phyloP scores from a whole-genome alignment of 202 grass and related monocot species.

The Digitaria exilis region DNA sequence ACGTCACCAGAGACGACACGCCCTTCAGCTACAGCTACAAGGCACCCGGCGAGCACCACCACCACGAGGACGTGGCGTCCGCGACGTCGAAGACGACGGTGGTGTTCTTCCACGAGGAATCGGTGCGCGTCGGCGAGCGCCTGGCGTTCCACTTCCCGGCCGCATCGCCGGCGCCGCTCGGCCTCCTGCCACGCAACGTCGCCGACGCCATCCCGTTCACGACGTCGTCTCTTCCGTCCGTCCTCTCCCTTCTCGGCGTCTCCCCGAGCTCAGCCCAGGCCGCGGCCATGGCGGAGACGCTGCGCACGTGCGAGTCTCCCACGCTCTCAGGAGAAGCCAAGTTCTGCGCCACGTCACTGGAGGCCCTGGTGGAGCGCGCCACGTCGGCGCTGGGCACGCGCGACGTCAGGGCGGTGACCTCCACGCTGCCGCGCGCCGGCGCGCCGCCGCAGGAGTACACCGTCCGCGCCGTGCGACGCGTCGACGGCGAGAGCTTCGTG shows the following conservation, averaged over 20 bases:
- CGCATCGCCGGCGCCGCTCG: background rate
- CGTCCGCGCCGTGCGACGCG: conserved; percentile 7
- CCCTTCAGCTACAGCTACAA: conserved; percentile 20
- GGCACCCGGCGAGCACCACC: background rate
- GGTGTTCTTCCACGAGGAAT: conserved; percentile 57
- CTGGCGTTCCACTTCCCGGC: conserved; percentile 43
- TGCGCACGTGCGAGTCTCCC: conserved; percentile 39
- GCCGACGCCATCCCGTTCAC: conserved; percentile 53
- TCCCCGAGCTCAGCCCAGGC: conserved; percentile 23
- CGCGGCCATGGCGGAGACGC: conserved; percentile 17
- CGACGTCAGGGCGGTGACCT: conserved; percentile 34
- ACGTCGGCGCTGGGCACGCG: conserved; percentile 46
- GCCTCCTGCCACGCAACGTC: conserved; percentile 41
- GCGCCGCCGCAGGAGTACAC: conserved; percentile 35
- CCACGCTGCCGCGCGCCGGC: conserved; percentile 34
- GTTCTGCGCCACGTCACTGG: conserved; percentile 62
- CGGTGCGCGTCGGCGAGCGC: conserved; percentile 42
- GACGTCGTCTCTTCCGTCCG: conserved; percentile 16
- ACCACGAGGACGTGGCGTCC: background rate
- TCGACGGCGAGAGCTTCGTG: conserved; percentile 42
- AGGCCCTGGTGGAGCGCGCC: conserved; percentile 47
- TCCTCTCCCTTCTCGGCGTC: conserved; percentile 33
- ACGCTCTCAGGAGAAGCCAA: conserved; percentile 31
- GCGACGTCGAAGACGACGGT: background rate
- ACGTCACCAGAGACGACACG: background rate